These are phyloP conservation scores for Aspergillus felis DNA, from an alignment of 2,329 filamentous ascomycete genomes.

Conservation along the genomic window DNA sequence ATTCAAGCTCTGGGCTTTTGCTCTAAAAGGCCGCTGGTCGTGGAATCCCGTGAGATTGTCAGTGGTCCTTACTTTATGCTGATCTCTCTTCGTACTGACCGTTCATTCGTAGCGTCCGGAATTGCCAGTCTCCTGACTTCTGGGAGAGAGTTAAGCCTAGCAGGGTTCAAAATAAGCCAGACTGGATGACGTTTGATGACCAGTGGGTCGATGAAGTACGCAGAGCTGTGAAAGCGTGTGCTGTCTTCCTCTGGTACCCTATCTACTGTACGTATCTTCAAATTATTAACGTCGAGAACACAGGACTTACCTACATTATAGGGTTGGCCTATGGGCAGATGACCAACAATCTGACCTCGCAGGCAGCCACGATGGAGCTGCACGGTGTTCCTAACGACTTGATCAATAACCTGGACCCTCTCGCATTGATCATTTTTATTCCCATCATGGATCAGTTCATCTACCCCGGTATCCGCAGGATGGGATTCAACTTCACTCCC, in stretches of 20 bases:
- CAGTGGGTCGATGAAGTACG: slow-evolving; percentile 74
- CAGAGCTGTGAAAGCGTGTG: slow-evolving; percentile 64
- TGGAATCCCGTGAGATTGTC: slow-evolving; percentile 51
- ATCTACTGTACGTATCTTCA: slow-evolving; percentile 36
- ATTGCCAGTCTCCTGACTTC: slow-evolving; percentile 16
- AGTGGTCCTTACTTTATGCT: slow-evolving; percentile 1
- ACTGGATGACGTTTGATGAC: slow-evolving; percentile 70
- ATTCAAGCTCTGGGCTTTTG: slow-evolving; percentile 56
- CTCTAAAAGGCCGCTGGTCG: slow-evolving; percentile 60
- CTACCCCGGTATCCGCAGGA: slow-evolving; percentile 47
- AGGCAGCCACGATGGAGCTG: slow-evolving; percentile 51
- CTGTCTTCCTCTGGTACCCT: slow-evolving; percentile 60
- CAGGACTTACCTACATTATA: slow-evolving; percentile 16
- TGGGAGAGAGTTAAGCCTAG: slow-evolving; percentile 23
- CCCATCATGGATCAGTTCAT: slow-evolving; percentile 51
- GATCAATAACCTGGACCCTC: slow-evolving; percentile 51
- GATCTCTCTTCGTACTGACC: slow-evolving; percentile 2
- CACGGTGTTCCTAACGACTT: slow-evolving; percentile 54
- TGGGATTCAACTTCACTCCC: slow-evolving; percentile 48
- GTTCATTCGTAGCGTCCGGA: slow-evolving; percentile 10
- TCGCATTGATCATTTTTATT: slow-evolving; percentile 52
- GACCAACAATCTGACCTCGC: slow-evolving; percentile 52
- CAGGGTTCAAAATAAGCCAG: slow-evolving; percentile 14
- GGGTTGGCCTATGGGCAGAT: slow-evolving; percentile 51
- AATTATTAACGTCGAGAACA: slow-evolving; percentile 9